phyloP scores from a whole-genome alignment of 768 basidiomycete genomes.

The Suillus spraguei region DNA sequence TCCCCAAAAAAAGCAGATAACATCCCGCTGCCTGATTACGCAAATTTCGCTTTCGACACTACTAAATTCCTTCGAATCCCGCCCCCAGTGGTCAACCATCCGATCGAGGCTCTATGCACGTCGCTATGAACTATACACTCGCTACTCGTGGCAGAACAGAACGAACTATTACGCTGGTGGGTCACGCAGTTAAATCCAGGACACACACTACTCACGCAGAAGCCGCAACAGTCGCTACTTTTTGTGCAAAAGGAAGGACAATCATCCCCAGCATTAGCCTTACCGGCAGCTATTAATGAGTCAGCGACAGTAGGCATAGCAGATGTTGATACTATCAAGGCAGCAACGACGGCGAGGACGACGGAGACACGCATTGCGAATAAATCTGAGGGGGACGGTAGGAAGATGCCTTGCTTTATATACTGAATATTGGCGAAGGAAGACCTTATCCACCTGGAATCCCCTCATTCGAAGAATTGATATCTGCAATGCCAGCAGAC shows the following conservation, averaged over 20 bases:
- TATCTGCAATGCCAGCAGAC: not conserved
- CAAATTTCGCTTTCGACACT: no score
- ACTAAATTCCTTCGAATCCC: no score
- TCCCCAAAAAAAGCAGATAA: no score
- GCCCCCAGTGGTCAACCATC: no score
- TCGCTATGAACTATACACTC: not conserved
- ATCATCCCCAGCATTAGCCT: not conserved
- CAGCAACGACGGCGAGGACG: not conserved
- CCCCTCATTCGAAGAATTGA: not conserved
- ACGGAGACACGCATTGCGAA: not conserved
- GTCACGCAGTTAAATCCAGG: not conserved
- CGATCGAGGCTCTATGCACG: not conserved
- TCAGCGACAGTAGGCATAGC: not conserved
- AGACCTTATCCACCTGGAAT: not conserved
- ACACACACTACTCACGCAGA: not conserved
- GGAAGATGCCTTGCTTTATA: not conserved
- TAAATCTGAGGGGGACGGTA: not conserved
- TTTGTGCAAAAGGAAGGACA: not conserved
- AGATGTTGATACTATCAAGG: not conserved
- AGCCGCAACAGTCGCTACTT: not conserved
- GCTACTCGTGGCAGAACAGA: not conserved
- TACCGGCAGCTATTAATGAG: not conserved
- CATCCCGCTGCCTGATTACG: no score
- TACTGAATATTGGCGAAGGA: not conserved
- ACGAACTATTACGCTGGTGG: not conserved